Evolutionary conservation across 257 asterid species (phyloP), one percentile per base, ranked within the genome.

Genomic region (Solanum ossicruentum): DNA sequence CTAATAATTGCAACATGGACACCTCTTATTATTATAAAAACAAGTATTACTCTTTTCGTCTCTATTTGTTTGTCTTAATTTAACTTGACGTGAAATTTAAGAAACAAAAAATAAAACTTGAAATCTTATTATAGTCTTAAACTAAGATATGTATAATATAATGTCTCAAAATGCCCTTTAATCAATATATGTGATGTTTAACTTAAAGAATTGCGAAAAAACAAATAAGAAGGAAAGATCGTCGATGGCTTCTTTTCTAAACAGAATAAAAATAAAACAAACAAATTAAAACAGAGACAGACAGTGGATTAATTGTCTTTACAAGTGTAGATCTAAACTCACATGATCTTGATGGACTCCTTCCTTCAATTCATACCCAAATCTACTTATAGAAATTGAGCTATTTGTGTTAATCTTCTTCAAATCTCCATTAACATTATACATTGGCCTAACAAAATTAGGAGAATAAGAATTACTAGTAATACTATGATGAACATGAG

Each of bases 301-400:
- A 32, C 0, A 32, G 36, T 12, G 71, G 6, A 10, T 69, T 13
- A 39, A n/a, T 3, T 36, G 28, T 5, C 21, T 84, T 85, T 88
- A 95, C 86, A 95, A 93, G 89, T 89, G 98, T 81, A 95, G 91
- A 88, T 95, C 99, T 90, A 96, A 90, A 92, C 99, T 96, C 90
- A 96, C 95, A 49, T 90, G 93, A 81, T 94, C 98, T 73, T 92
- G 95, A 92, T 92, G 95, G 91, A 88, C 83, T 78, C 71, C 88
- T 12, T 88, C 66, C 85, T 92, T 91, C 23, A 92, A 61, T 83
- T 93, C 92, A 23, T 86, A 91, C 41, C 90, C 93, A 13, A 88
- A 90, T 81, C 91, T 63, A 17, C 61, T 84, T 45, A 90, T 91
- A 70, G 93, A 88, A 83, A 84, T 73, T 8, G 85, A 69, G 21